Base-by-base conservation (phyloP, 352 stramenopile genomes). In the Phytophthora kernoviae region DNA sequence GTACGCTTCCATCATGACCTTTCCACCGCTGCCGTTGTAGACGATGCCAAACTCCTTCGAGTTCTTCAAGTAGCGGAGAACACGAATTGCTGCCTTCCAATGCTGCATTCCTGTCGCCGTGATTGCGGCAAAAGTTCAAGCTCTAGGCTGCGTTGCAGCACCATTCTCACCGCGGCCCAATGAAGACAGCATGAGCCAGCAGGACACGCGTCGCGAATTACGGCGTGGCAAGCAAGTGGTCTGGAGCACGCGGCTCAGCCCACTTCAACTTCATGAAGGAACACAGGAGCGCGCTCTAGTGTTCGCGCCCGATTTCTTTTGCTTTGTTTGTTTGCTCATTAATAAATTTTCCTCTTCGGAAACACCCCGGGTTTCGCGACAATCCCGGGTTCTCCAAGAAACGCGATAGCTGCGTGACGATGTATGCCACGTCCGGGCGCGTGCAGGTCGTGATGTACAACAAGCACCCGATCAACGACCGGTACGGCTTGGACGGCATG, bases 361-460 rank as follows among this genome's bases (percentile, higher is more conserved):
- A 43, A 20, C 37, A 43, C 8, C 37, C 37, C 37, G 37, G 37
- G 37, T 43, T 43, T 43, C 17, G 37, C 37, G 37, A 43, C 37
- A 43, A 14, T 4, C 37, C 37, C 2, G 37, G 37, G 9, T 43
- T 43, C 37, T 43, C 37, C 2, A 43, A 14, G 37, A 43, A 43
- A 8, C 37, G 9, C 3, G 37, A 43, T 14, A 43, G 18, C 37
- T 43, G 37, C 12, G 37, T 43, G 3, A 43, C 37, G 1, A 20
- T 8, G 15, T 43, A 43, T 17, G 37, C 37, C 9, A 43, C 15
- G n/a, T 43, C 37, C 9, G 37, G 37, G 20, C 37, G 2, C 4
- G 37, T 43, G 9, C 37, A 43, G 1, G 37, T 43, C 9, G 37
- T 43, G 37, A 43, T 43, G 37, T 43, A 43, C 14, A 43, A 6